Evolutionary conservation across 129 eudicot species (phyloP).

Genomic region (Scalesia atractyloides): DNA sequence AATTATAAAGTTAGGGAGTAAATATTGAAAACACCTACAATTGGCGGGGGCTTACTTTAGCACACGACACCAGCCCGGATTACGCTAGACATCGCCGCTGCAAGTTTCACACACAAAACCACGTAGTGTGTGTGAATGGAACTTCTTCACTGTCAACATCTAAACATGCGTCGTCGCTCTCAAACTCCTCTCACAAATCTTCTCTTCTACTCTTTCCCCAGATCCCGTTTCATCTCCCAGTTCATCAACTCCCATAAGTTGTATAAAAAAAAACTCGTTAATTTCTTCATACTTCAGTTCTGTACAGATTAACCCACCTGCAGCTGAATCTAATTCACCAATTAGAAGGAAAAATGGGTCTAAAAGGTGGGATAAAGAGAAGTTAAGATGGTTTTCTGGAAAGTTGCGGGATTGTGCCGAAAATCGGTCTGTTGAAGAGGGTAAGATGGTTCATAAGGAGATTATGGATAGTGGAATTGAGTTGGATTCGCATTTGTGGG

Average conservation of each 20-base stretch:
- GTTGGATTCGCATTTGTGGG: conserved; percentile 49
- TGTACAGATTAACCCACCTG: conserved; percentile 15
- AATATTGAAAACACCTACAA: conserved; percentile 6
- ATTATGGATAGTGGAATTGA: conserved; percentile 37
- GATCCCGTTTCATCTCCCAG: conserved; percentile 12
- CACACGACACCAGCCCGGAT: neutral
- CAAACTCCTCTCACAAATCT: too few species aligned
- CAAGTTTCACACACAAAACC: conserved; percentile 22
- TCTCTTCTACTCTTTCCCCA: neutral
- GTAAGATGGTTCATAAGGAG: conserved; percentile 34
- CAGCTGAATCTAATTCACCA: conserved; percentile 9
- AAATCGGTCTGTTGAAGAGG: conserved; percentile 34
- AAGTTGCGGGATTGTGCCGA: conserved; percentile 36
- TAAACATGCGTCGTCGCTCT: conserved; percentile 29
- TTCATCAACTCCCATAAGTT: conserved; percentile 2
- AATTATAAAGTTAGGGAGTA: neutral
- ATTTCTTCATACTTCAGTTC: conserved; percentile 27
- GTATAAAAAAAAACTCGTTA: conserved; percentile 9
- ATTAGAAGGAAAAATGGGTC: conserved; percentile 3
- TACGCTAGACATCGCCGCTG: conserved; percentile 9
- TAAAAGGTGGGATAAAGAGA: conserved; percentile 34
- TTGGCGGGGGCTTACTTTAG: conserved; percentile 25
- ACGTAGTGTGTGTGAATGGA: conserved; percentile 34
- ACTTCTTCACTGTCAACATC: conserved; percentile 17
- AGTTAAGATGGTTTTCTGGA: conserved; percentile 39